phyloP scores from a whole-genome alignment of 345 rosid species.

The Cardamine resedifolia region DNA sequence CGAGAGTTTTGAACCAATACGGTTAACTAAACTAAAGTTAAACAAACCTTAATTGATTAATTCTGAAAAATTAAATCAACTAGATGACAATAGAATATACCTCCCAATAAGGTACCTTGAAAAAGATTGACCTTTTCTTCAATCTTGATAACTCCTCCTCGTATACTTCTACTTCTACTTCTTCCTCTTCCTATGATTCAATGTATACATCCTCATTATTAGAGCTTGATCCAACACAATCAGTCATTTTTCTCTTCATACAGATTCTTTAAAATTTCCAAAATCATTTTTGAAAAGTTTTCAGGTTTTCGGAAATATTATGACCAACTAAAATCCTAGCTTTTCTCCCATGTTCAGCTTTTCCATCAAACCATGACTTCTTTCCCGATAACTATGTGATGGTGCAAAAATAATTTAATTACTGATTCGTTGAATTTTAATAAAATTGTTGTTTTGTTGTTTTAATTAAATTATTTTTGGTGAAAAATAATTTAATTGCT shows the following conservation, averaged over 20 bases:
- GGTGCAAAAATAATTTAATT: too few species aligned
- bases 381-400: background rate
- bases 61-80: too few species aligned
- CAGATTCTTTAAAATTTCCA: background rate
- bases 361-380: slow-evolving; percentile 4
- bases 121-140: background rate
- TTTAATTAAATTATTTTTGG: too few species aligned
- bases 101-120: background rate
- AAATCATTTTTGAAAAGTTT: background rate
- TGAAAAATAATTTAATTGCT: too few species aligned
- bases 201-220: background rate
- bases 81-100: background rate
- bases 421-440: too few species aligned
- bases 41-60: too few species aligned
- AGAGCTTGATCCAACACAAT: background rate
- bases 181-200: background rate
- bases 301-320: background rate
- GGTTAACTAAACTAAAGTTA: too few species aligned
- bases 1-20: too few species aligned
- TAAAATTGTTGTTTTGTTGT: too few species aligned
- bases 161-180: too few species aligned
- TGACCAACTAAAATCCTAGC: background rate
- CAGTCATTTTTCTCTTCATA: background rate
- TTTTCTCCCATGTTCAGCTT: background rate
- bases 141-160: background rate